Percentiles rank a stretch among this genome's conserved stretches.
Conservation (phyloP, 2,329 filamentous ascomycete species). For the Aureobasidium namibiae region DNA sequence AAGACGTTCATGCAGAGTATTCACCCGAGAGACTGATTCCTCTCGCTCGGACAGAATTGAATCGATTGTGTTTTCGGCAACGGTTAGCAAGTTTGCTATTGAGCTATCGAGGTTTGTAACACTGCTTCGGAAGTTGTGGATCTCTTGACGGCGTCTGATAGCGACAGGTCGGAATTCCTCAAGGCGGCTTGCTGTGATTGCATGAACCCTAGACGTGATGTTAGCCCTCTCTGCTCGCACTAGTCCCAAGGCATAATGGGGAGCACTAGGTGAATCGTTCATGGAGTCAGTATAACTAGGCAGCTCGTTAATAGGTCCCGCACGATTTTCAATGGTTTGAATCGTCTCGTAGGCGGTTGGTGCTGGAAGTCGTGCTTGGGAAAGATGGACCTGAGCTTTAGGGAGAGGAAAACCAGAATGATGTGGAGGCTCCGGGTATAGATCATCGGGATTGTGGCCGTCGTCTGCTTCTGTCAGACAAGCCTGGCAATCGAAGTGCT, state of each 20-base stretch:
- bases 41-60: neutral
- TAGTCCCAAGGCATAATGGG: neutral
- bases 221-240: neutral
- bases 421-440: neutral
- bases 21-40: neutral
- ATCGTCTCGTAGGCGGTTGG: neutral
- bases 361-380: neutral
- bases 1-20: neutral
- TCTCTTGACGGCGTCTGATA: neutral
- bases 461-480: neutral
- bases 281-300: neutral
- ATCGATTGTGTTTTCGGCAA: neutral
- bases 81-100: neutral
- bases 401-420: neutral
- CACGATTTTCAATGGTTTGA: neutral
- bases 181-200: neutral
- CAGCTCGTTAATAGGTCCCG: neutral
- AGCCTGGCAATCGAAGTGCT: neutral
- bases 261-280: neutral
- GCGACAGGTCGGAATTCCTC: neutral
- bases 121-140: neutral
- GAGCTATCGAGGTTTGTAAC: neutral
- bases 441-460: neutral
- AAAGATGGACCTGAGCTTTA: neutral
- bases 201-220: neutral